Conservation (phyloP, 2,329 filamentous ascomycete species). For the Ophiocordyceps camponoti-rufipedis region DNA sequence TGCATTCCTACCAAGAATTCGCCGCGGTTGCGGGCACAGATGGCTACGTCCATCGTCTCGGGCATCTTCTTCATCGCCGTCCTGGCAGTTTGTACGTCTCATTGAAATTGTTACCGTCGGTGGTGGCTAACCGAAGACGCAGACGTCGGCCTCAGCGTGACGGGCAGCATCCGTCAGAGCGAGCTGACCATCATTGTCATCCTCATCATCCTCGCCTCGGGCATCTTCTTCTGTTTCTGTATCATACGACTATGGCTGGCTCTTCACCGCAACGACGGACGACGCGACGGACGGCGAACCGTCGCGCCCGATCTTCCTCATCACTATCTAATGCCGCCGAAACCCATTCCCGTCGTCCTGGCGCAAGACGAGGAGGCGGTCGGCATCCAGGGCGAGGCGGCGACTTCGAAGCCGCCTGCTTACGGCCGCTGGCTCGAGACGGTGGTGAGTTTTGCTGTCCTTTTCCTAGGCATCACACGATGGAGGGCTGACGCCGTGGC, state of each 20-base stretch:
- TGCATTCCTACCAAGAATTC: slow-evolving; percentile 39
- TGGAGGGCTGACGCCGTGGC: slow-evolving; percentile 2
- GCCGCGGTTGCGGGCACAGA: slow-evolving; percentile 31
- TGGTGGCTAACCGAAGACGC: not conserved
- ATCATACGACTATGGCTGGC: slow-evolving; percentile 57
- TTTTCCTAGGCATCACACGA: not conserved
- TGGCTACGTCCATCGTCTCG: slow-evolving; percentile 45
- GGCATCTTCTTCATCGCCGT: slow-evolving; percentile 41
- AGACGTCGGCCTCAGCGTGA: slow-evolving; percentile 60
- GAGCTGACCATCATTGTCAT: slow-evolving; percentile 70
- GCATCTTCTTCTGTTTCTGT: slow-evolving; percentile 66
- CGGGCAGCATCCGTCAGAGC: slow-evolving; percentile 40
- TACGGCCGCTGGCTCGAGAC: slow-evolving; percentile 76
- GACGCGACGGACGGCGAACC: slow-evolving; percentile 5
- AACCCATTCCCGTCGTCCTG: slow-evolving; percentile 61
- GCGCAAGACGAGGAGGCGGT: slow-evolving; percentile 55
- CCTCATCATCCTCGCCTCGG: slow-evolving; percentile 53
- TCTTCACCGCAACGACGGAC: slow-evolving; percentile 27
- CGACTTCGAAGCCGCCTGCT: slow-evolving; percentile 53
- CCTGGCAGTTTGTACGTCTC: slow-evolving; percentile 44
- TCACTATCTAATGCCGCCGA: slow-evolving; percentile 50
- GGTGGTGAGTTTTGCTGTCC: slow-evolving; percentile 44
- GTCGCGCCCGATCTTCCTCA: slow-evolving; percentile 26
- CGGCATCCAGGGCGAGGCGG: slow-evolving; percentile 33
- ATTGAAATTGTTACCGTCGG: not conserved